A percentile compares a stretch with the other conserved stretches of the same genome.
These are phyloP conservation scores for Pythium oligandrum DNA, from an alignment of 352 stramenopile genomes.

Conservation along the genomic window DNA sequence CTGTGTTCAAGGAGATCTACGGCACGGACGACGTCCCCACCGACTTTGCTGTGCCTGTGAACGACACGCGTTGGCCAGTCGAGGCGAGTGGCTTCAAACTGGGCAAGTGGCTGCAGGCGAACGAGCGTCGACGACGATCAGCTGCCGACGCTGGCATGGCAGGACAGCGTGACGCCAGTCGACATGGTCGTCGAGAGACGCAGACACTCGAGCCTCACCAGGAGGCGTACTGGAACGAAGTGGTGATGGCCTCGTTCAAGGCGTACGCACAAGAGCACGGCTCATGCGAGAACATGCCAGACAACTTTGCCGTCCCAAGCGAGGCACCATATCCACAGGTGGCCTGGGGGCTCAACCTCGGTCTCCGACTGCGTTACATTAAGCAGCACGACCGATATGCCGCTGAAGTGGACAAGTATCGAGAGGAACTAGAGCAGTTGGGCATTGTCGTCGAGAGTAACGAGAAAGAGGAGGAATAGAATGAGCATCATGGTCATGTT, in stretches of 20 bases:
- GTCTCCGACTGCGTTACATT: slow-evolving; percentile 60
- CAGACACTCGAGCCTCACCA: slow-evolving; percentile 35
- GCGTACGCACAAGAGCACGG: slow-evolving; percentile 42
- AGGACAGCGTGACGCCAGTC: too few species aligned
- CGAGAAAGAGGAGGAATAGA: too few species aligned
- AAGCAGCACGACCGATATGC: slow-evolving; percentile 61
- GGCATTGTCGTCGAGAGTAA: slow-evolving; percentile 10
- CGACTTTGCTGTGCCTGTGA: slow-evolving; percentile 69
- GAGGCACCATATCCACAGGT: slow-evolving; percentile 47
- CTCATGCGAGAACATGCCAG: slow-evolving; percentile 51
- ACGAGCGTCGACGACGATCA: slow-evolving; percentile 24
- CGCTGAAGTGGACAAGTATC: slow-evolving; percentile 57
- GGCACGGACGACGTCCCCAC: slow-evolving; percentile 51
- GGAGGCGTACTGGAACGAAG: slow-evolving; percentile 71
- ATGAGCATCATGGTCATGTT: too few species aligned
- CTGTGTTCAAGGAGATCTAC: slow-evolving; percentile 82
- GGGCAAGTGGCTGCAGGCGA: slow-evolving; percentile 81
- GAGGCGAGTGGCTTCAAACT: slow-evolving; percentile 82
- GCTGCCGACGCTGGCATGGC: too few species aligned
- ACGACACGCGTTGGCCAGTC: slow-evolving; percentile 80
- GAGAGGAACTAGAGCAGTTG: slow-evolving; percentile 30
- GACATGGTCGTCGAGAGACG: too few species aligned
- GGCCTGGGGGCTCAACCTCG: slow-evolving; percentile 69
- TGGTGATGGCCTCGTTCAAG: slow-evolving; percentile 58
- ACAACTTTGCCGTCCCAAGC: slow-evolving; percentile 52